Percentiles rank a stretch among this genome's conserved stretches.
These are phyloP conservation scores for Punica granatum DNA, from an alignment of 345 rosid species.

Conservation along the genomic window DNA sequence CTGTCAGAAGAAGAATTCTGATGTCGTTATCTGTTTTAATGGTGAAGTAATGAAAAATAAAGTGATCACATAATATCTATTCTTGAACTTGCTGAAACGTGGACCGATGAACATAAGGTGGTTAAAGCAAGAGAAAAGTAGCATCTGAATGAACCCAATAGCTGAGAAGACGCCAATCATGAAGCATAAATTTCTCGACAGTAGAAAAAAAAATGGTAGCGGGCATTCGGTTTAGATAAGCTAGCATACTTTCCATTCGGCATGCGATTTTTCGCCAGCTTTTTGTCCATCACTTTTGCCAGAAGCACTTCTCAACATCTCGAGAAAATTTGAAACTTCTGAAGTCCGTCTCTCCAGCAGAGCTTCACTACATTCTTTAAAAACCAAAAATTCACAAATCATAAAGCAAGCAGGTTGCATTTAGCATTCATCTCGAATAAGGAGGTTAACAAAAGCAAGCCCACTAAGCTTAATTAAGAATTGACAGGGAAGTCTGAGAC, in stretches of 20 bases:
- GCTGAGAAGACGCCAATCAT: neutral
- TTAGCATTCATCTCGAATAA: neutral
- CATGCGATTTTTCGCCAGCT: slow-evolving; percentile 33
- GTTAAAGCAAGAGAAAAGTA: neutral
- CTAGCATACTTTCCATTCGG: slow-evolving; percentile 76
- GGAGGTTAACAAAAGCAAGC: neutral
- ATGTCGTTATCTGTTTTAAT: neutral
- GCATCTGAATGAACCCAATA: neutral
- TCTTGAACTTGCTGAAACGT: neutral
- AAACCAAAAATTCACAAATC: slow-evolving; percentile 6
- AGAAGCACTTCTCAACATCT: slow-evolving; percentile 82
- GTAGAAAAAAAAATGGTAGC: neutral
- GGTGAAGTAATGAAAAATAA: neutral
- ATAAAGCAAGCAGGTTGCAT: neutral
- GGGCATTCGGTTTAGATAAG: neutral
- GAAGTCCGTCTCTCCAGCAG: slow-evolving; percentile 46
- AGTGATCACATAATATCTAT: neutral
- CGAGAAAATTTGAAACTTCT: slow-evolving; percentile 60
- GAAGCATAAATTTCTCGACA: neutral
- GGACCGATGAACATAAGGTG: neutral
- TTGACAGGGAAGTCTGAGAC: neutral
- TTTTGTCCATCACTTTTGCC: slow-evolving; percentile 29
- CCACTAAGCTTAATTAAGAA: neutral
- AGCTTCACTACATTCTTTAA: slow-evolving; percentile 45
- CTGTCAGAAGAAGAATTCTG: slow-evolving; percentile 24